Evolutionary conservation across 768 basidiomycete genomes (phyloP), one percentile per base, ranked within the genome.

Genomic region (Bullera alba): DNA sequence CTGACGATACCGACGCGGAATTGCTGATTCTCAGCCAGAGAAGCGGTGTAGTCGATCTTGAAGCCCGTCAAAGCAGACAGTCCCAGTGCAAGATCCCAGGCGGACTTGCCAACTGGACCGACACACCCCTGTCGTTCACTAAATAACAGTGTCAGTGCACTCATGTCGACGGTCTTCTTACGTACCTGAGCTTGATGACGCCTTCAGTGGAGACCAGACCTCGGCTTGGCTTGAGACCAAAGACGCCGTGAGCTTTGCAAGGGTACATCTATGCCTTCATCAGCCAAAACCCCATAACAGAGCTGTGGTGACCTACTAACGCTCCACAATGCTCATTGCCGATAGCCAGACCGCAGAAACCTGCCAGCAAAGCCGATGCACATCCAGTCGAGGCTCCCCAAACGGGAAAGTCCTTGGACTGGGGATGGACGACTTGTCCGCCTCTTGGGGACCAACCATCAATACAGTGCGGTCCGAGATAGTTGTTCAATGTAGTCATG

Each of bases 41-140:
- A 34, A n/a, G n/a, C n/a, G 22, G 19, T 10, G 25, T 43, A 43
- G 23, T 43, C 42, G 22, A 21, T 28, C 14, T 22, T 29, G 23
- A 12, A 17, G 12, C n/a, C 14, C 5, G 27, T 19, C 44, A 26
- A 12, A 22, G 44, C 22, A n/a, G 25, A 30, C 26, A 48, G 46
- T n/a, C 36, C 4, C 6, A 21, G 12, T 12, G 46, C 46, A 35
- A 38, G 8, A 27, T 48, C 46, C 35, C 46, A 35, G 16, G 35
- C 35, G 4, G 46, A 36, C 25, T 48, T 48, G 32, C 46, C 46
- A 8, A 48, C 5, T 25, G 46, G 46, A 12, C 46, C 46, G 6
- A 48, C n/a, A 25, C 14, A 7, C 16, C 38, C 46, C 16, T 21
- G 19, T 6, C 35, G 32, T 5, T n/a, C 5, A 38, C 46, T 48